Evolutionary conservation across 164 flowering plant species (phyloP).

Genomic region (Aristolochia fimbriata): DNA sequence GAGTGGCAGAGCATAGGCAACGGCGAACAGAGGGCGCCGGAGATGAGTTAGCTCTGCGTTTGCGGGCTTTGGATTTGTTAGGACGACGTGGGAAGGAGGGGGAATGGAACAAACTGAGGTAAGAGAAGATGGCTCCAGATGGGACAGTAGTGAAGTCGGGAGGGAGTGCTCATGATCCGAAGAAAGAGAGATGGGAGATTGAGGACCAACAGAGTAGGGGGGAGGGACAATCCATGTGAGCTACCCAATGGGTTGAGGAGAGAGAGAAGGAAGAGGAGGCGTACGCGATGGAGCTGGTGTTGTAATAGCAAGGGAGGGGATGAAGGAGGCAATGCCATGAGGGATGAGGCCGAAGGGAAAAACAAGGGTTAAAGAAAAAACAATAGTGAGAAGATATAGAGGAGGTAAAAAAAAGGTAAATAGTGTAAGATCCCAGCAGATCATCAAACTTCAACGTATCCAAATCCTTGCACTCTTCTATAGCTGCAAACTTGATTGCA

Average conservation of each 20-base stretch:
- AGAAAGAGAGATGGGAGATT: neutral
- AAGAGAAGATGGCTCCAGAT: neutral
- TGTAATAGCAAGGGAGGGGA: neutral
- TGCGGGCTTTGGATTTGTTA: neutral
- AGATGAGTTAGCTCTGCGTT: neutral
- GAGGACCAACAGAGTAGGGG: too few relatives aligned
- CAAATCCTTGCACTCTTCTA: too few relatives aligned
- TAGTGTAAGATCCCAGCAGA: too few relatives aligned
- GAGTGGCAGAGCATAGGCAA: neutral
- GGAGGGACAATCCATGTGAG: too few relatives aligned
- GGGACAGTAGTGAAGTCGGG: neutral
- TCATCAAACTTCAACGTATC: too few relatives aligned
- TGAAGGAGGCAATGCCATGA: neutral
- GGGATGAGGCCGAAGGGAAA: neutral
- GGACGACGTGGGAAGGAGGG: neutral
- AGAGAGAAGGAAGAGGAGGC: neutral
- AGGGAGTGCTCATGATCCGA: too few relatives aligned
- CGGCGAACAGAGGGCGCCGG: neutral
- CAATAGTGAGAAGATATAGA: too few relatives aligned
- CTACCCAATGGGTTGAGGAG: neutral
- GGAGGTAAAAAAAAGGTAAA: too few relatives aligned
- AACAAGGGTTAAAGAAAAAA: too few relatives aligned
- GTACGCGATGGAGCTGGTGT: too few relatives aligned
- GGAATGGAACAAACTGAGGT: neutral
- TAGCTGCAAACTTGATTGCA: too few relatives aligned